These are phyloP conservation scores for Neofusicoccum parvum DNA, from an alignment of 2,329 filamentous ascomycete species.

Conservation along the genomic window DNA sequence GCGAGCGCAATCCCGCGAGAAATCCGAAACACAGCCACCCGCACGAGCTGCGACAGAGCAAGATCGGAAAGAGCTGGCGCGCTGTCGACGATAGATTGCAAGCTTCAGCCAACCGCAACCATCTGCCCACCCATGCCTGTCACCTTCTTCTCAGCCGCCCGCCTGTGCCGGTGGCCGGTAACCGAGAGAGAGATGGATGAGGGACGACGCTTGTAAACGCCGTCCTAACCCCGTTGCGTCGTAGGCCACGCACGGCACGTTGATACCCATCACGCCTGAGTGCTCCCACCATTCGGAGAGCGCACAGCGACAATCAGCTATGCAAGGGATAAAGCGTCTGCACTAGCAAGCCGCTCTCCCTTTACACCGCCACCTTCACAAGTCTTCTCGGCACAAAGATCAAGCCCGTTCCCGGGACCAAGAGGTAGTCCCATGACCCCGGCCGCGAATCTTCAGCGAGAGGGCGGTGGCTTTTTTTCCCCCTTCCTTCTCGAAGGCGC, in stretches of 20 bases:
- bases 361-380: neutral
- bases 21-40: no score
- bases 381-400: neutral
- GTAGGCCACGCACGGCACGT: no score
- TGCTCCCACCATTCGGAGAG: no score
- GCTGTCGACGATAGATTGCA: conserved; percentile 69
- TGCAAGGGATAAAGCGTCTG: no score
- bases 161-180: neutral
- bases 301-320: no score
- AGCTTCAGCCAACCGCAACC: neutral
- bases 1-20: neutral
- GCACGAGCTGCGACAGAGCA: no score
- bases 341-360: neutral
- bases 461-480: no score
- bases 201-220: no score
- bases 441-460: neutral
- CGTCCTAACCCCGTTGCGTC: neutral
- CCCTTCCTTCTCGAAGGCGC: no score
- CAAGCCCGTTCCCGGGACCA: neutral
- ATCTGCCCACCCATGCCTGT: neutral
- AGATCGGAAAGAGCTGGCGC: conserved; percentile 32
- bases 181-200: neutral
- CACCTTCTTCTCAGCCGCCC: neutral
- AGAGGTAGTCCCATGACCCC: neutral
- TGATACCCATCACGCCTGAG: no score